Evolutionary conservation across 2,329 filamentous ascomycete species (phyloP).

Genomic region (Colletotrichum sp.): DNA sequence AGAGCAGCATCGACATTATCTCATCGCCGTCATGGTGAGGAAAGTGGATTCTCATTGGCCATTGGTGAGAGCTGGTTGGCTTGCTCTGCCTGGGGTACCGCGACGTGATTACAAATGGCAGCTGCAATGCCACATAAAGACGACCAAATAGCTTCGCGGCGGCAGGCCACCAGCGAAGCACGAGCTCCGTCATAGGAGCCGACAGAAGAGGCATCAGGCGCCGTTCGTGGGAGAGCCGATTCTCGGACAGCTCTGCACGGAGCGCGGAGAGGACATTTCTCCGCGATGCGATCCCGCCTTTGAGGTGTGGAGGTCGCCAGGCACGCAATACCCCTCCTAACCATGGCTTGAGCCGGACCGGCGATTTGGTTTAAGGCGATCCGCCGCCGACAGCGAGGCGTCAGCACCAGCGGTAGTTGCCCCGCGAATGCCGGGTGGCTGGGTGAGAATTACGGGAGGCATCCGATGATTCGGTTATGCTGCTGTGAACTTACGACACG

Average conservation of each 20-base stretch:
- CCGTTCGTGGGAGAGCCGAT: not conserved
- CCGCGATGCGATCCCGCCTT: not conserved
- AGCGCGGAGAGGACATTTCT: not conserved
- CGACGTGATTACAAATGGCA: conserved; percentile 6
- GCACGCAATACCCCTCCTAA: not conserved
- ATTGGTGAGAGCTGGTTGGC: conserved; percentile 1
- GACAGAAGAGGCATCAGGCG: not conserved
- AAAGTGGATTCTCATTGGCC: not conserved
- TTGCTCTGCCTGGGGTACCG: not conserved
- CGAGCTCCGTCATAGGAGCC: not conserved
- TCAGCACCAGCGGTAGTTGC: not conserved
- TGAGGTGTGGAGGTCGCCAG: not conserved
- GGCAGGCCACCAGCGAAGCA: not conserved
- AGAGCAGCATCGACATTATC: not conserved
- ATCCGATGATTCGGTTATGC: not conserved
- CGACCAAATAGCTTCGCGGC: not conserved
- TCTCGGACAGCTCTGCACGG: not conserved
- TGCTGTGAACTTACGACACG: not conserved
- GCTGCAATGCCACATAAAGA: not conserved
- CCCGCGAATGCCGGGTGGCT: not conserved
- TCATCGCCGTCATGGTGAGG: conserved; percentile 9
- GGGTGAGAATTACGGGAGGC: not conserved
- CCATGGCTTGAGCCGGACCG: not conserved
- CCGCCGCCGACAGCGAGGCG: not conserved
- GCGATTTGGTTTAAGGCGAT: not conserved